Conservation (phyloP, 2,329 filamentous ascomycete genomes). For the Ophiocordyceps australis region DNA sequence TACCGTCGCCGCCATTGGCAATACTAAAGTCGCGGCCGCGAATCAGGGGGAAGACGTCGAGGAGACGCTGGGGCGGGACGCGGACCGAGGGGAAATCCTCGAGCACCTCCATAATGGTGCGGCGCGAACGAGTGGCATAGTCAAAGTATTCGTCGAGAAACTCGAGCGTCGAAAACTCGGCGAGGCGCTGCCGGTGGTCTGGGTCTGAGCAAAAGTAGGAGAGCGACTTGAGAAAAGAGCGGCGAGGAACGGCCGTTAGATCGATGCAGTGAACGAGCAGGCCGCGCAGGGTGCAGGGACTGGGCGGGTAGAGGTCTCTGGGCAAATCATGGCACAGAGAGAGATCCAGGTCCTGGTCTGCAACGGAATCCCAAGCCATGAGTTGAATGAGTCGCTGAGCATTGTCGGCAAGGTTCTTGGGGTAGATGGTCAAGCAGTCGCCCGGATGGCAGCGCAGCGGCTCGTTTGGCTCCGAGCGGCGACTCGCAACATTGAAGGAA, state of each 20-base stretch:
- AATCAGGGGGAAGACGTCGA: conserved; percentile 62
- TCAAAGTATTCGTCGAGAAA: conserved; percentile 88
- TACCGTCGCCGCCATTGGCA: conserved; percentile 45
- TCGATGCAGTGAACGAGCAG: conserved; percentile 74
- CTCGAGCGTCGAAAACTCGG: conserved; percentile 65
- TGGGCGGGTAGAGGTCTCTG: conserved; percentile 15
- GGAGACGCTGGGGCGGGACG: conserved; percentile 56
- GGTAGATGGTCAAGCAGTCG: conserved; percentile 65
- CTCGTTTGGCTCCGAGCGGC: conserved; percentile 3
- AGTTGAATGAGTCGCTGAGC: conserved; percentile 61
- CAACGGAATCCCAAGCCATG: conserved; percentile 61
- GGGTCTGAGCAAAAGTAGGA: conserved; percentile 55
- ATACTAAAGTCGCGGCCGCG: conserved; percentile 91
- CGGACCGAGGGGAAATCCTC: conserved; percentile 76
- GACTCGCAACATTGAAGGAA: conserved; percentile 30
- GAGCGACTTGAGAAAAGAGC: conserved; percentile 68
- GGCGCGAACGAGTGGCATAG: conserved; percentile 78
- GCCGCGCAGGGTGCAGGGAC: conserved; percentile 45
- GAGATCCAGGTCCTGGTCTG: conserved; percentile 50
- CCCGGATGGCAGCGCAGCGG: conserved; percentile 40
- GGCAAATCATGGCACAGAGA: conserved; percentile 13
- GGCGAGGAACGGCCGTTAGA: conserved; percentile 73
- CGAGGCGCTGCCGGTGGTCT: conserved; percentile 61
- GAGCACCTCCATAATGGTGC: conserved; percentile 82
- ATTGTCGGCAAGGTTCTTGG: conserved; percentile 71